These are phyloP conservation scores for Gaillardinia entomophila DNA, from an alignment of 805 yeast species.

Conservation along the genomic window DNA sequence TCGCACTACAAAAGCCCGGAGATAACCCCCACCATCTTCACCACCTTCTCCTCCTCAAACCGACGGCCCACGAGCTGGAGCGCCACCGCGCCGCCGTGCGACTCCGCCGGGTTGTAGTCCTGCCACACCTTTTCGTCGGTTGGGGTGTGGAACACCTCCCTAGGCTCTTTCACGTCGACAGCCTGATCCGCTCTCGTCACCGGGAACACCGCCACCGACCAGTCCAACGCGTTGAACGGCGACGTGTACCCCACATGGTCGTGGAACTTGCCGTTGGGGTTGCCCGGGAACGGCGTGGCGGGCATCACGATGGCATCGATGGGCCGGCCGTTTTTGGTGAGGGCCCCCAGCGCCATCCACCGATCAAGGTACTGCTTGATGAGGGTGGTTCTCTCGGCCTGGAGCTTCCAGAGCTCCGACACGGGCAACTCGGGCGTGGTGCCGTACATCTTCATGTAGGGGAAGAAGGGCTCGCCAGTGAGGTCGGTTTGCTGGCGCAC, in stretches of 20 bases:
- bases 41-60: conserved; percentile 56
- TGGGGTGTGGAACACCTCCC: conserved; percentile 25
- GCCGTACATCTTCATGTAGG: conserved; percentile 35
- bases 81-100: conserved; percentile 57
- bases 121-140: conserved; percentile 40
- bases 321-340: conserved; percentile 32
- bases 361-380: conserved; percentile 28
- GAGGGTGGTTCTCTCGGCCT: conserved; percentile 27
- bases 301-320: conserved; percentile 48
- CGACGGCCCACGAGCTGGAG: conserved; percentile 61
- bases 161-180: conserved; percentile 26
- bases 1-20: too few relatives aligned
- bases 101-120: conserved; percentile 41
- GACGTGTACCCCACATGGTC: conserved; percentile 46
- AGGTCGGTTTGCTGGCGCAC: conserved; percentile 24
- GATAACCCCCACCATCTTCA: conserved; percentile 46
- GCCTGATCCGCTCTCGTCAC: conserved; percentile 47
- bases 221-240: conserved; percentile 21
- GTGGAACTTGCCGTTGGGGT: conserved; percentile 26
- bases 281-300: conserved; percentile 41
- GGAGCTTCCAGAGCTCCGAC: conserved; percentile 36
- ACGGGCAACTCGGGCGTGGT: conserved; percentile 28
- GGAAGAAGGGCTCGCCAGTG: conserved; percentile 42
- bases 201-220: conserved; percentile 40
- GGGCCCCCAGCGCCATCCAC: conserved; percentile 33